Conservation (phyloP, 1,284 basidiomycete genomes). For the Sanguinoderma infundibulare region DNA sequence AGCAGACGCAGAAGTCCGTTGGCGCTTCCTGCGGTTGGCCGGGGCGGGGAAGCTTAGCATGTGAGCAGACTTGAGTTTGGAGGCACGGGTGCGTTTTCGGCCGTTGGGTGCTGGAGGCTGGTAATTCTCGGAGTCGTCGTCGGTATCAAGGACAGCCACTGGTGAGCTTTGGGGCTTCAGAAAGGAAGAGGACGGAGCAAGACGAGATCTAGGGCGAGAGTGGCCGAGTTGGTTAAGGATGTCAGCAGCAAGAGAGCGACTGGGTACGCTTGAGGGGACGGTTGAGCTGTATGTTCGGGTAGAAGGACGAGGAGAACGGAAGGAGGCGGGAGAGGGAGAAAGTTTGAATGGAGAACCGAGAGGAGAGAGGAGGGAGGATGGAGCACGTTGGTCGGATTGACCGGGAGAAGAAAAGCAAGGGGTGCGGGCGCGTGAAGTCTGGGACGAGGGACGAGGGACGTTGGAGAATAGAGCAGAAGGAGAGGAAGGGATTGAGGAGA, state of each 20-base stretch:
- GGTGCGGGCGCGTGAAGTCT: slow-evolving; percentile 12
- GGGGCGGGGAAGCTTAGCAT: not conserved
- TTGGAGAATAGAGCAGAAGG: slow-evolving; percentile 17
- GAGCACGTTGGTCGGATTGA: not conserved
- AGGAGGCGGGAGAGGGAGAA: not conserved
- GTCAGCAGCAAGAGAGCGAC: slow-evolving; percentile 9
- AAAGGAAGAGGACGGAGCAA: slow-evolving; percentile 1
- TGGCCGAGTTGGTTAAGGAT: slow-evolving; percentile 14
- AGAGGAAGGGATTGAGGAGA: slow-evolving; percentile 27
- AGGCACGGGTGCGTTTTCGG: slow-evolving; percentile 12
- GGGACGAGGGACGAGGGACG: slow-evolving; percentile 15
- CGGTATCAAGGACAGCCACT: not conserved
- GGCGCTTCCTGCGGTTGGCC: slow-evolving; percentile 3
- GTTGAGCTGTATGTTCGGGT: slow-evolving; percentile 1
- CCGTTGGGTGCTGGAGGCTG: slow-evolving; percentile 4
- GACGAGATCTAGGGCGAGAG: not conserved
- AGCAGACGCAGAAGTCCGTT: not conserved
- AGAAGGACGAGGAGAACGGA: not conserved
- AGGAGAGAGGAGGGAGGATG: slow-evolving; percentile 3
- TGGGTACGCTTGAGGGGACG: not conserved
- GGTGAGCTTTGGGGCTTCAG: slow-evolving; percentile 9
- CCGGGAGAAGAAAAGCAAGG: slow-evolving; percentile 9
- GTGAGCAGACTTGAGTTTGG: not conserved
- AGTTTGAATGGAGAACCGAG: slow-evolving; percentile 16
- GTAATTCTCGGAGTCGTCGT: slow-evolving; percentile 20